These are phyloP conservation scores for Helianthus annuus DNA, from an alignment of 129 eudicot genomes.

Conservation along the genomic window DNA sequence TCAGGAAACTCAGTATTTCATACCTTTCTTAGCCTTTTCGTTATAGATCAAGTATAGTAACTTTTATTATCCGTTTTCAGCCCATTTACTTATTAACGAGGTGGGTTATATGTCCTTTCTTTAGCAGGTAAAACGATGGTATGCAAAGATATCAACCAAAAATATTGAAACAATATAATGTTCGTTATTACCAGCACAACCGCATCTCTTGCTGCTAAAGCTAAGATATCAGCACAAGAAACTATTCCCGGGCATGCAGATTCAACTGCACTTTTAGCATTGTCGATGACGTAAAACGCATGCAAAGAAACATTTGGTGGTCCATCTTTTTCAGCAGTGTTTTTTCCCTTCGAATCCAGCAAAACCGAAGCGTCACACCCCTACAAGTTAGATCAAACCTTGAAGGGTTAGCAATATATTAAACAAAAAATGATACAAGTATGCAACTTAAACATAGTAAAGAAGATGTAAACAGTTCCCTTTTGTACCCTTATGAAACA, in stretches of 20 bases:
- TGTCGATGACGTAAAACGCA: slow-evolving; percentile 66
- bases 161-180: not conserved
- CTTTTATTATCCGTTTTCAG: not conserved
- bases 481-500: slow-evolving; percentile 67
- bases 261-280: slow-evolving; percentile 68
- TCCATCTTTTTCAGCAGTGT: slow-evolving; percentile 75
- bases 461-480: not conserved
- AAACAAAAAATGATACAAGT: too few species aligned
- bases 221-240: slow-evolving; percentile 84
- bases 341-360: slow-evolving; percentile 57
- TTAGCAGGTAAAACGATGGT: too few species aligned
- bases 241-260: slow-evolving; percentile 74
- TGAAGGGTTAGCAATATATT: too few species aligned
- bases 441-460: not conserved
- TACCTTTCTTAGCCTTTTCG: too few species aligned
- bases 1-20: too few species aligned
- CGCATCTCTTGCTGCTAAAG: slow-evolving; percentile 78
- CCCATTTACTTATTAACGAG: too few species aligned
- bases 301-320: slow-evolving; percentile 77
- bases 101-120: too few species aligned
- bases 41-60: too few species aligned
- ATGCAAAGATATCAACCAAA: not conserved
- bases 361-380: slow-evolving; percentile 89
- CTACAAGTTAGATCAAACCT: slow-evolving; percentile 33
- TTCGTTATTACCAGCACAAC: slow-evolving; percentile 56